Percentiles rank a stretch among this genome's conserved stretches.
phyloP scores from a whole-genome alignment of 2,329 filamentous ascomycete species.

The Amauroascus niger region DNA sequence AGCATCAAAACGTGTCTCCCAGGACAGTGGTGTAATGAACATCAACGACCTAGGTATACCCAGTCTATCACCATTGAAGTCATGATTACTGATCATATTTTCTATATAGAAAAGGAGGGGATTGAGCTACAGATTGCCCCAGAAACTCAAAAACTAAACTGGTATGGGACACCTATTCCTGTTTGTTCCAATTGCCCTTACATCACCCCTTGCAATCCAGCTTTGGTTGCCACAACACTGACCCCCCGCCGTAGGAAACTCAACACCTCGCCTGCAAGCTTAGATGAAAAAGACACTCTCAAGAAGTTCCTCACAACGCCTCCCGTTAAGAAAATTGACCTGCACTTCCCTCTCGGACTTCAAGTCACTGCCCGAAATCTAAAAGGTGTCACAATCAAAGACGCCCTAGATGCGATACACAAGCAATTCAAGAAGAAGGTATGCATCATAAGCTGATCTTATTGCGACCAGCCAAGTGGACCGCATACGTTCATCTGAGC shows the following conservation, averaged over 20 bases:
- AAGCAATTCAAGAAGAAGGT: constrained; percentile 97
- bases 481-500: not conserved
- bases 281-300: constrained; percentile 77
- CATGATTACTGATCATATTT: not conserved
- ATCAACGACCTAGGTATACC: constrained; percentile 79
- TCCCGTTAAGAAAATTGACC: constrained; percentile 85
- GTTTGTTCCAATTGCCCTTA: not conserved
- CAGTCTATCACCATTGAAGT: constrained; percentile 26
- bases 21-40: constrained; percentile 71
- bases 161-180: constrained; percentile 50
- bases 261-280: constrained; percentile 66
- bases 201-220: not conserved
- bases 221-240: not conserved
- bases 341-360: constrained; percentile 80
- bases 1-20: constrained; percentile 48
- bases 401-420: constrained; percentile 88
- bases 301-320: constrained; percentile 72
- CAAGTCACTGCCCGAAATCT: constrained; percentile 83
- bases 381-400: constrained; percentile 94
- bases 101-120: constrained; percentile 56
- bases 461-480: constrained; percentile 18
- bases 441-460: constrained; percentile 14
- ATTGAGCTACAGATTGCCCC: constrained; percentile 63
- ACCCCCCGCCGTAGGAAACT: constrained; percentile 60
- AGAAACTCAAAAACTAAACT: constrained; percentile 80